Conservation (phyloP, 1,284 basidiomycete genomes). For the Peniophora sp. region DNA sequence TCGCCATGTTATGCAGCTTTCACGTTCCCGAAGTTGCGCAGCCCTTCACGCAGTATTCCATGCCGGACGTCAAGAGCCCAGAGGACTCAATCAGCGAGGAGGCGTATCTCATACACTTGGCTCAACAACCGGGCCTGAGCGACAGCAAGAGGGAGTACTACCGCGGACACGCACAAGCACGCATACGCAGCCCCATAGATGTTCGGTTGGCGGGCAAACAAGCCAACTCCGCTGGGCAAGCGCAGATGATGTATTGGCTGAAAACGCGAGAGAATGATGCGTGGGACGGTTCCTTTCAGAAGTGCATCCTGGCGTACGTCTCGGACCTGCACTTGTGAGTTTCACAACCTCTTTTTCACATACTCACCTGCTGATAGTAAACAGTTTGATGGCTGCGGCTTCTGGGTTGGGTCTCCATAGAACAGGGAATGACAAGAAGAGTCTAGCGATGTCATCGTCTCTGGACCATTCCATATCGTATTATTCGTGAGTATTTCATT, state of each 20-base stretch:
- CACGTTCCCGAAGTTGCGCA: slow-evolving; percentile 75
- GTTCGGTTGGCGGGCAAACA: slow-evolving; percentile 41
- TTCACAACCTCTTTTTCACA: not conserved
- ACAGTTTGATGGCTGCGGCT: slow-evolving; percentile 59
- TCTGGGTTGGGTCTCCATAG: slow-evolving; percentile 60
- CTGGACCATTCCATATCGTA: slow-evolving; percentile 84
- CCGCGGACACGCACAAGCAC: slow-evolving; percentile 37
- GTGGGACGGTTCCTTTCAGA: slow-evolving; percentile 65
- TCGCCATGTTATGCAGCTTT: slow-evolving; percentile 83
- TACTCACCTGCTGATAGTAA: slow-evolving; percentile 5
- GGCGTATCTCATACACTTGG: slow-evolving; percentile 14
- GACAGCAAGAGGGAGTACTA: slow-evolving; percentile 24
- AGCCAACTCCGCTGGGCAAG: slow-evolving; percentile 35
- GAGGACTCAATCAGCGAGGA: slow-evolving; percentile 63
- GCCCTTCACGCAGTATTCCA: slow-evolving; percentile 53
- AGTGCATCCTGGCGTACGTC: slow-evolving; percentile 84
- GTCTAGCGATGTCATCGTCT: slow-evolving; percentile 74
- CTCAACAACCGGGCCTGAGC: slow-evolving; percentile 22
- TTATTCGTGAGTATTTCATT: slow-evolving; percentile 49
- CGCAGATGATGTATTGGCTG: slow-evolving; percentile 75
- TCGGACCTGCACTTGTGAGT: slow-evolving; percentile 79
- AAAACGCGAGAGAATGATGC: slow-evolving; percentile 58
- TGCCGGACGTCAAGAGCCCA: slow-evolving; percentile 51
- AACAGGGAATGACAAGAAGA: slow-evolving; percentile 36
- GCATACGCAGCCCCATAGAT: slow-evolving; percentile 52